Conservation (phyloP, 306 rosid species). For the Casuarina equisetifolia region DNA sequence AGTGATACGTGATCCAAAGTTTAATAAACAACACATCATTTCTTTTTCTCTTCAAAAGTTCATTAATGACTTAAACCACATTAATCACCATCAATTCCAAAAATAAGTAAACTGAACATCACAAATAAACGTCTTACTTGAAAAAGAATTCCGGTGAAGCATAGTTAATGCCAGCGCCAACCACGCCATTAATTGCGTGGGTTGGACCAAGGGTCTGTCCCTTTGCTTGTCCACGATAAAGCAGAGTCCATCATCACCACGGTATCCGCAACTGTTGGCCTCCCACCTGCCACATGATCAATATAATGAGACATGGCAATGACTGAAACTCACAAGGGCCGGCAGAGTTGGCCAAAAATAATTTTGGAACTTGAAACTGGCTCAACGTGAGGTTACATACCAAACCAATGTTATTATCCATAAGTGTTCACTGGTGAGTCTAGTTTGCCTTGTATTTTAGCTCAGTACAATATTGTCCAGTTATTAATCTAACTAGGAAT, state of each 20-base stretch:
- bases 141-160: conserved; percentile 81
- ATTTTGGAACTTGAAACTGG: neutral
- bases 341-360: neutral
- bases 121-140: conserved; percentile 57
- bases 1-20: neutral
- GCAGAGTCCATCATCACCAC: conserved; percentile 84
- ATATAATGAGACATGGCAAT: conserved; percentile 1
- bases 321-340: neutral
- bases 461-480: neutral
- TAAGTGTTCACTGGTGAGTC: neutral
- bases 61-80: neutral
- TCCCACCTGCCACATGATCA: conserved; percentile 67
- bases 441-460: neutral
- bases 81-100: neutral
- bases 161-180: conserved; percentile 97
- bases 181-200: conserved; percentile 72
- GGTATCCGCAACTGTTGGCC: conserved; percentile 93
- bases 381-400: neutral
- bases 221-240: conserved; percentile 78
- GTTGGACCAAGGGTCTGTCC: conserved; percentile 87
- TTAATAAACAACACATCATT: no score
- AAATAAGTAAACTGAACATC: neutral
- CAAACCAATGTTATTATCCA: neutral
- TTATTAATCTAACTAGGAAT: neutral
- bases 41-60: neutral